phyloP scores from a whole-genome alignment of 2,329 filamentous ascomycete genomes.

The Cladorrhinum sp. region DNA sequence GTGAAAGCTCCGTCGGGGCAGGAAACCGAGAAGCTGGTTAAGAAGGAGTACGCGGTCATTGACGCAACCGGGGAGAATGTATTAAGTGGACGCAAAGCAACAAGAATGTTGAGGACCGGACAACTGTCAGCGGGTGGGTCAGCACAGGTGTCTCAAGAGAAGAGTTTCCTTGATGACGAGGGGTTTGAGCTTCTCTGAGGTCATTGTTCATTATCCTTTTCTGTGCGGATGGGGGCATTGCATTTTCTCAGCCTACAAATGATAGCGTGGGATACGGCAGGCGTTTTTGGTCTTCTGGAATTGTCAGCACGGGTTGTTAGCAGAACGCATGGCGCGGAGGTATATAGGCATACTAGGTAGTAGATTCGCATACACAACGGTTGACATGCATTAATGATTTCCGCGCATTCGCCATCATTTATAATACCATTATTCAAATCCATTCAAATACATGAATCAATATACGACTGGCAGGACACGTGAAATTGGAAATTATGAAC shows the following conservation, averaged over 20 bases:
- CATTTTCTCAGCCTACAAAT: background rate
- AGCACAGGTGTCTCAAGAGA: constrained; percentile 25
- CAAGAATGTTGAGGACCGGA: constrained; percentile 37
- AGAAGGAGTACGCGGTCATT: constrained; percentile 48
- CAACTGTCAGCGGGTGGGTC: constrained; percentile 10
- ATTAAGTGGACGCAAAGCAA: constrained; percentile 41
- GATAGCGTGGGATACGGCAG: background rate
- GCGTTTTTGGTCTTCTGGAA: background rate
- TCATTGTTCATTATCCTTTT: background rate
- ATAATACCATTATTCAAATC: no score
- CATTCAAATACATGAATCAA: no score
- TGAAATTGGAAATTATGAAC: no score
- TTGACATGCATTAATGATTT: no score
- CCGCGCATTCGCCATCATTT: no score
- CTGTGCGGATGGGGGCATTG: background rate
- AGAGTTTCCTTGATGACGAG: constrained; percentile 37
- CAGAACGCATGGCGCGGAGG: background rate
- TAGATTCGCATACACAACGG: background rate
- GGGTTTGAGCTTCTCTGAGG: constrained; percentile 42
- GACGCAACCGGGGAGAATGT: constrained; percentile 45
- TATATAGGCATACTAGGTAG: background rate
- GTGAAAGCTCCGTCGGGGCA: constrained; percentile 35
- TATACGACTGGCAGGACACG: no score
- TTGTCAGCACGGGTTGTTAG: background rate
- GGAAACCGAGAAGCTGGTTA: constrained; percentile 44